Conservation (phyloP, 1,284 basidiomycete species). For the Ceratobasidium sp. region DNA sequence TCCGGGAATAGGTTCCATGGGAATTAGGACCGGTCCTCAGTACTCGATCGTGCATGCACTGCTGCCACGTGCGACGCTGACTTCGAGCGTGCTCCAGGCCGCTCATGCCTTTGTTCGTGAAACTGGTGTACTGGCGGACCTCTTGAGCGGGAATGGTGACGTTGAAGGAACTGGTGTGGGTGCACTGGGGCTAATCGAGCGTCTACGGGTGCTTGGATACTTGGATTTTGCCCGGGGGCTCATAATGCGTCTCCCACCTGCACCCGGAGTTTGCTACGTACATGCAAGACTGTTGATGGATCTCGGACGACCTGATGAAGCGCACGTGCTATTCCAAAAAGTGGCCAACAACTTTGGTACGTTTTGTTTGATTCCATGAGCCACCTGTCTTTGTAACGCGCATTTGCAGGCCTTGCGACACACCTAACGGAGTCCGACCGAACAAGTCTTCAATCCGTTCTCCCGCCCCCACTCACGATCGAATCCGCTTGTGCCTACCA, state of each 20-base stretch:
- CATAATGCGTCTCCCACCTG: slow-evolving; percentile 77
- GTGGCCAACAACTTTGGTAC: slow-evolving; percentile 82
- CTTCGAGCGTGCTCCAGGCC: slow-evolving; percentile 51
- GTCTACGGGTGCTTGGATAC: slow-evolving; percentile 73
- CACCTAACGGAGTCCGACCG: slow-evolving; percentile 13
- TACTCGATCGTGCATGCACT: slow-evolving; percentile 78
- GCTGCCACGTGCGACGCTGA: slow-evolving; percentile 63
- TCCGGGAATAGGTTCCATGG: slow-evolving; percentile 7
- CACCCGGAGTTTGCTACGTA: slow-evolving; percentile 79
- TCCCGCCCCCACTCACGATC: slow-evolving; percentile 44
- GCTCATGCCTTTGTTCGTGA: slow-evolving; percentile 75
- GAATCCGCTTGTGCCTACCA: slow-evolving; percentile 73
- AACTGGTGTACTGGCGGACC: slow-evolving; percentile 70
- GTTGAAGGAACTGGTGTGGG: slow-evolving; percentile 51
- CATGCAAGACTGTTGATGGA: slow-evolving; percentile 74
- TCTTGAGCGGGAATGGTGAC: slow-evolving; percentile 48
- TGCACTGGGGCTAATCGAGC: slow-evolving; percentile 78
- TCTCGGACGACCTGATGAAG: slow-evolving; percentile 78
- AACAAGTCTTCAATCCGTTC: slow-evolving; percentile 45
- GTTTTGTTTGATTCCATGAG: slow-evolving; percentile 48
- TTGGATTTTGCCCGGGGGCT: slow-evolving; percentile 70
- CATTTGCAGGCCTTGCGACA: slow-evolving; percentile 36
- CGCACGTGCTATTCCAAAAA: slow-evolving; percentile 73
- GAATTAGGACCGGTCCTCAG: slow-evolving; percentile 61
- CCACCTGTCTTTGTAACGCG: background rate